Evolutionary conservation across 192 early-diverging fungal genomes (phyloP), one percentile per base, ranked within the genome.

Genomic region (Oehlia diaphana): DNA sequence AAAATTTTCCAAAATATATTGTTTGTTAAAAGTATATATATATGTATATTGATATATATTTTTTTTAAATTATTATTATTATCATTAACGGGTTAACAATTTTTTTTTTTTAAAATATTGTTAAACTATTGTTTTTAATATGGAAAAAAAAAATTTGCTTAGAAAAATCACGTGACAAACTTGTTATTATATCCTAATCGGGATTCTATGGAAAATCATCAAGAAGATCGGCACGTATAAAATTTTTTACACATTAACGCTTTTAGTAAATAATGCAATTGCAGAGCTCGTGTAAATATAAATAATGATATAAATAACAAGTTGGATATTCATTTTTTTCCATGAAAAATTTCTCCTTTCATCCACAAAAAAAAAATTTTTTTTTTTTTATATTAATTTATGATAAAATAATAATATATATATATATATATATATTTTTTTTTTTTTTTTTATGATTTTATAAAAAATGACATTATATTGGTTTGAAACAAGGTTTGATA

Each of bases 261-360:
- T 58, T 58, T 58, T 58, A 58, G 53, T 58, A 58, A 58, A 58
- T 58, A 58, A 58, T 58, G 53, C 53, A 58, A 58, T 58, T 58
- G 14, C 16, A 58, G 53, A 21, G 53, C 53, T 58, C 53, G 53
- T 58, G 53, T 58, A 58, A 58, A 58, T 58, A 58, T 21, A 53
- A 58, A 58, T 58, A 58, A 58, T 58, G 53, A 58, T 58, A 58
- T 58, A 58, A 58, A 58, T 58, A 58, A 58, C 19, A 19, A 21
- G 16, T 19, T 58, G 53, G 53, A 58, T 16, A 19, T 16, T 58
- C 16, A 5, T 19, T 53, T 53, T 58, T 58, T 58, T 58, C 4
- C 53, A 58, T 58, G 53, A 58, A 58, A 21, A 58, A 58, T 19
- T 58, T 58, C 19, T 58, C 19, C 53, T 58, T 58, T 58, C 53